A percentile compares a stretch with the other conserved stretches of the same genome.
phyloP scores from a whole-genome alignment of 768 basidiomycete genomes.

The Baorangia bicolor region DNA sequence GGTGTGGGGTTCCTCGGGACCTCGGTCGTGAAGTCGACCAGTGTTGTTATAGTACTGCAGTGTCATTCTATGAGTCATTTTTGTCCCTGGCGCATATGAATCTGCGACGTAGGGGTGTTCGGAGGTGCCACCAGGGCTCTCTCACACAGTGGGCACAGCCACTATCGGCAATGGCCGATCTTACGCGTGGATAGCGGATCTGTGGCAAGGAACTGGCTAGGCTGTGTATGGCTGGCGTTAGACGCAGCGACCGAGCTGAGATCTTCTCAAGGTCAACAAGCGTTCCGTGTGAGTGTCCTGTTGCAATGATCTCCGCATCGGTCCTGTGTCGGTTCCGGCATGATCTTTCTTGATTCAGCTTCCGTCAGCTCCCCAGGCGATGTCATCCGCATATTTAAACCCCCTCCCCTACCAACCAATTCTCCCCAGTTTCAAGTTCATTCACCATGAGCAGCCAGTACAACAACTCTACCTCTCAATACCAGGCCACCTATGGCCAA shows the following conservation, averaged over 20 bases:
- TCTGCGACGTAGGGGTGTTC: too few relatives aligned
- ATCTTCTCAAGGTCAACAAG: conserved; percentile 14
- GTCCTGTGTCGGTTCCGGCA: conserved; percentile 32
- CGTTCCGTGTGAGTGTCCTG: conserved; percentile 20
- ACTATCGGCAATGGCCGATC: conserved; percentile 6
- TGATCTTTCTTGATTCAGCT: conserved; percentile 23
- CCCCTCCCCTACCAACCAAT: not conserved
- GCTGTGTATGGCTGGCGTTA: conserved; percentile 22
- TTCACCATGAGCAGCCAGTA: conserved; percentile 29
- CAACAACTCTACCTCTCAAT: conserved; percentile 16
- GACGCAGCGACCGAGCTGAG: conserved; percentile 4
- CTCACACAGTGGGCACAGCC: too few relatives aligned
- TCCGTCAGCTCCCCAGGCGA: conserved; percentile 27
- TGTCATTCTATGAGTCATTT: too few relatives aligned
- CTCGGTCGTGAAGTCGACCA: too few relatives aligned
- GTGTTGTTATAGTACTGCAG: too few relatives aligned
- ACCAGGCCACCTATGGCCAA: conserved; percentile 15
- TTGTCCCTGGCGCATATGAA: too few relatives aligned
- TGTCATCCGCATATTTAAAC: conserved; percentile 31
- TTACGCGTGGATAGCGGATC: conserved; percentile 13
- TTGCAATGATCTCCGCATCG: conserved; percentile 21
- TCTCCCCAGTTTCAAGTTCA: too few relatives aligned
- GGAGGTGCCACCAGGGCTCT: too few relatives aligned
- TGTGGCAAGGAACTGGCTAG: conserved; percentile 12
- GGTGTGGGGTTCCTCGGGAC: conserved; percentile 8